Evolutionary conservation across 2,329 filamentous ascomycete species (phyloP).

Genomic region (Talaromyces pinophilus): DNA sequence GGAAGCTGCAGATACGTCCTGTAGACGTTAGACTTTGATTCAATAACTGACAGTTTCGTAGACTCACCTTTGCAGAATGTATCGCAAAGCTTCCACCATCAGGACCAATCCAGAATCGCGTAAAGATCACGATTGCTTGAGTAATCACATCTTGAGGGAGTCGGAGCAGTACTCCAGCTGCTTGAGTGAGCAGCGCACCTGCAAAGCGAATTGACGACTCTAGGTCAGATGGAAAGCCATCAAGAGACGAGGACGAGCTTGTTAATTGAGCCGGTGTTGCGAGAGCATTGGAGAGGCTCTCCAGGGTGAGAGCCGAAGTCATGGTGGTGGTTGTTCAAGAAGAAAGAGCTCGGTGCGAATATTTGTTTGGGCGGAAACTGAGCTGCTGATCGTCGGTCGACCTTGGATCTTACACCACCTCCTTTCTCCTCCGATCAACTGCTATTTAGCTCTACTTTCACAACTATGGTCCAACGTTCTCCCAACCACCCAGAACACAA

Average conservation of each 20-base stretch:
- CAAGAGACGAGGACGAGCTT: slow-evolving; percentile 47
- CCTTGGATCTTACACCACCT: background rate
- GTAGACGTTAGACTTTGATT: slow-evolving; percentile 17
- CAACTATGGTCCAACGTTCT: background rate
- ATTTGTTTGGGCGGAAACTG: slow-evolving; percentile 1
- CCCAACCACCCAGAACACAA: background rate
- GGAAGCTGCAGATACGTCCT: slow-evolving; percentile 79
- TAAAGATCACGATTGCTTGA: slow-evolving; percentile 78
- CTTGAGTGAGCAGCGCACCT: slow-evolving; percentile 48
- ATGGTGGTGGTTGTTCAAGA: slow-evolving; percentile 27
- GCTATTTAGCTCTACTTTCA: background rate
- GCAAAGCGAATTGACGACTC: slow-evolving; percentile 49
- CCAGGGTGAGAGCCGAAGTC: slow-evolving; percentile 32
- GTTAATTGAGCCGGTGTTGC: slow-evolving; percentile 49
- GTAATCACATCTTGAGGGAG: slow-evolving; percentile 84
- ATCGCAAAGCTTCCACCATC: slow-evolving; percentile 49
- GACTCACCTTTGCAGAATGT: slow-evolving; percentile 45
- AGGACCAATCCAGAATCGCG: slow-evolving; percentile 71
- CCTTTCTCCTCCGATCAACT: background rate
- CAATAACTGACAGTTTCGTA: background rate
- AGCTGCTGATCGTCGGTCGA: background rate
- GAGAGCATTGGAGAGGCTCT: slow-evolving; percentile 48
- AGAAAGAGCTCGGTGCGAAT: background rate
- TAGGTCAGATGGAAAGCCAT: slow-evolving; percentile 45
- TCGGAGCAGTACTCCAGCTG: slow-evolving; percentile 68